Evolutionary conservation across 83 land plant species (phyloP), one percentile per base, ranked within the genome.

Genomic region (Picea abies): DNA sequence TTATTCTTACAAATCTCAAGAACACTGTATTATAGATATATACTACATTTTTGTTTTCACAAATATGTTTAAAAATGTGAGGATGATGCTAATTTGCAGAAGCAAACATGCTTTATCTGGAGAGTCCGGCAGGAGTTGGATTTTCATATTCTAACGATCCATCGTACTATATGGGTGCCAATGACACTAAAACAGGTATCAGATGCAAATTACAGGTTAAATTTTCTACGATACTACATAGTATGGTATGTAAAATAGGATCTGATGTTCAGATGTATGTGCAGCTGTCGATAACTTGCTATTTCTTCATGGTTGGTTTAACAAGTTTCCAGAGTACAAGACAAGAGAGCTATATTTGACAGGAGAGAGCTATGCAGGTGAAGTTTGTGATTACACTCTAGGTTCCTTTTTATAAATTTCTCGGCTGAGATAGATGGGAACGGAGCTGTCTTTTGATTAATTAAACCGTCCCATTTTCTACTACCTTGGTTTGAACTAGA

Each of bases 281-380:
- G 83, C 83, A 83, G 83, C 84, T 26, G 62, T 19, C 23, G 83
- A 83, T 14, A 49, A 79, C 39, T 37, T 83, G 16, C 1, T 23
- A 56, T 83, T 83, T 75, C 83, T 83, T 29, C 83, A 56, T 29
- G 66, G 84, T 14, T 83, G 84, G 84, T 79, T 83, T 80, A 62
- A 79, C 14, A 75, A 75, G 39, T 83, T 83, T 62, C 83, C 84
- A 0, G 83, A 79, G 71, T 79, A 35, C 19, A 79, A 79, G 39
- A 78, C 47, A 44, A 60, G 83, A 78, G 84, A 83, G 22, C 78
- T 83, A 32, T 83, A 79, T 63, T 80, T 83, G 35, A 83, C 83
- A n/a, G 83, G 84, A 25, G 84, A 83, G 58, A 83, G 84, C 20
- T 83, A 83, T 79, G 84, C 84, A 83, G 84, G 84, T 83, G 19